phyloP scores from a whole-genome alignment of 805 yeast genomes.

The Lachancea meyersii region DNA sequence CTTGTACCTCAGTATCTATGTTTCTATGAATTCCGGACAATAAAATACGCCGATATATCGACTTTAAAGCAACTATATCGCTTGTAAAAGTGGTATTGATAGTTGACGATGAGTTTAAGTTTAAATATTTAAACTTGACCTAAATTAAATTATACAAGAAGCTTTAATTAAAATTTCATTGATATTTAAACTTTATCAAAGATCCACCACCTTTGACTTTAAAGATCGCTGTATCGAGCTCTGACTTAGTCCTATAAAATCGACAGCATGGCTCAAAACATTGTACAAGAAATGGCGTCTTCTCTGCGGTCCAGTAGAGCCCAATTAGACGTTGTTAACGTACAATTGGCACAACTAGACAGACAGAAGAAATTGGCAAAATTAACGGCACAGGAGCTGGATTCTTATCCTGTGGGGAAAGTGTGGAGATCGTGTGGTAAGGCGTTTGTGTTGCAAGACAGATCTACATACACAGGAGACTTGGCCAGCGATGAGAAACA shows the following conservation, averaged over 20 bases:
- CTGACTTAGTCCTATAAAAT: background rate
- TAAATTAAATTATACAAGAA: too few species aligned
- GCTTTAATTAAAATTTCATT: too few species aligned
- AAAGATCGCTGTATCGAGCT: background rate
- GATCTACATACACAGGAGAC: constrained; percentile 41
- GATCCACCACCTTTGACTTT: too few species aligned
- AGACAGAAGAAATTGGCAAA: constrained; percentile 43
- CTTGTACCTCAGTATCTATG: too few species aligned
- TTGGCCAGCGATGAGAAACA: constrained; percentile 47
- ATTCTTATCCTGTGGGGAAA: constrained; percentile 39
- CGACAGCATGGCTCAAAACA: constrained; percentile 5
- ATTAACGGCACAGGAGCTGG: constrained; percentile 52
- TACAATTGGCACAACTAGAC: constrained; percentile 26
- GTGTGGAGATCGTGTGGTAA: constrained; percentile 89
- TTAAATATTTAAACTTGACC: too few species aligned
- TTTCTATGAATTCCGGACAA: too few species aligned
- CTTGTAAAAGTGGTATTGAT: too few species aligned
- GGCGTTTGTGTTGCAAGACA: constrained; percentile 46
- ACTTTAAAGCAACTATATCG: too few species aligned
- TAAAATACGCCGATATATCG: too few species aligned
- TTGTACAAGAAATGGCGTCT: constrained; percentile 22
- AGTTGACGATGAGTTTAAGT: too few species aligned
- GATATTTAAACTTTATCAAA: background rate
- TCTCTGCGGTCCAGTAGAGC: constrained; percentile 25
- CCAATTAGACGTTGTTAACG: constrained; percentile 27